phyloP scores from a whole-genome alignment of 768 basidiomycete species.

The Tylopilus subfusipes region DNA sequence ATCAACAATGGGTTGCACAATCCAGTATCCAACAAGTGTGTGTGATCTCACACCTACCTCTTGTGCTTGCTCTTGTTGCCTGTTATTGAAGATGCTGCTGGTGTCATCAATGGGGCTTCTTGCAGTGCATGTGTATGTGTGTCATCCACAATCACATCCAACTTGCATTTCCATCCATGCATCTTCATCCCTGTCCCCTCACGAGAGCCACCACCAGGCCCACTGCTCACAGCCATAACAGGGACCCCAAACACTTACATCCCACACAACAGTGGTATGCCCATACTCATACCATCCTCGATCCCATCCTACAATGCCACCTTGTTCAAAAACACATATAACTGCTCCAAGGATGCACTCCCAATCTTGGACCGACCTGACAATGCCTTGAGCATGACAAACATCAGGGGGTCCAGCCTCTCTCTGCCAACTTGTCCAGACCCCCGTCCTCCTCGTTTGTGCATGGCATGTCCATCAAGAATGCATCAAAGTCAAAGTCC shows the following conservation, averaged over 20 bases:
- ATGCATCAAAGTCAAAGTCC: slow-evolving; percentile 40
- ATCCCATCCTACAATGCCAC: slow-evolving; percentile 34
- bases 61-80: slow-evolving; percentile 29
- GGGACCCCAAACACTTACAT: slow-evolving; percentile 6
- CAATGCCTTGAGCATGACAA: slow-evolving; percentile 26
- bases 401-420: slow-evolving; percentile 31
- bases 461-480: slow-evolving; percentile 38
- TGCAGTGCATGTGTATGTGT: not conserved
- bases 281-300: not conserved
- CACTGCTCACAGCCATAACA: not conserved
- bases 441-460: slow-evolving; percentile 27
- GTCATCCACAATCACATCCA: slow-evolving; percentile 27
- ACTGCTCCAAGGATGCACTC: slow-evolving; percentile 33
- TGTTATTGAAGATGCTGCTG: slow-evolving; percentile 10
- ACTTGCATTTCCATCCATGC: slow-evolving; percentile 40
- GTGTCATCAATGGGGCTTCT: too few species aligned
- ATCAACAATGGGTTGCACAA: too few species aligned
- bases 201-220: not conserved
- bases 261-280: not conserved
- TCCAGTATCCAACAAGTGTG: too few species aligned
- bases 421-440: slow-evolving; percentile 35
- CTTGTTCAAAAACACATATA: slow-evolving; percentile 44
- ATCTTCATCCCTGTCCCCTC: not conserved
- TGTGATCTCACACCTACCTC: slow-evolving; percentile 19
- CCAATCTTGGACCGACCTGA: slow-evolving; percentile 29